Conservation (phyloP, 306 rosid species). For the Lupinus albus region DNA sequence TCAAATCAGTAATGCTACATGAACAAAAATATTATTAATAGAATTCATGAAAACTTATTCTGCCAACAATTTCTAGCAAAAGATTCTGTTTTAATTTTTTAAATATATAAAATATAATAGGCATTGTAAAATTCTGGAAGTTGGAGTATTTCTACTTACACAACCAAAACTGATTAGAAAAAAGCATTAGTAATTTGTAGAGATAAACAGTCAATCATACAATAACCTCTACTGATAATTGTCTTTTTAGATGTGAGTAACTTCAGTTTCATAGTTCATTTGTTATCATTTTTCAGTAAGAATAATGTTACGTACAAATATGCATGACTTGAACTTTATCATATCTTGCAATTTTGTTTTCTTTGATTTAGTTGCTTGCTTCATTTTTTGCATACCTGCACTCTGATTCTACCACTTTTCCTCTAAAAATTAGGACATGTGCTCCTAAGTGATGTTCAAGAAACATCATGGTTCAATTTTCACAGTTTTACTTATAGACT, state of each 20-base stretch:
- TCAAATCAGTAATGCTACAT: neutral
- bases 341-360: too few relatives aligned
- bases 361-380: neutral
- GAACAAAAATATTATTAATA: too few relatives aligned
- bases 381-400: neutral
- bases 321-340: too few relatives aligned
- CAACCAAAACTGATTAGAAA: neutral
- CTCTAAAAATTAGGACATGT: neutral
- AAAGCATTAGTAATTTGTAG: neutral
- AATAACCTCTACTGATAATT: neutral
- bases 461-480: too few relatives aligned
- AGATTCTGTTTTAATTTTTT: too few relatives aligned
- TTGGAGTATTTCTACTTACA: neutral
- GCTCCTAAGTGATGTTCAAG: neutral
- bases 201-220: neutral
- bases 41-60: neutral
- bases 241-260: neutral
- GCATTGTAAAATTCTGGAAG: neutral
- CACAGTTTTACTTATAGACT: neutral
- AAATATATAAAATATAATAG: too few relatives aligned
- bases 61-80: neutral
- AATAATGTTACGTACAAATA: neutral
- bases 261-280: slow-evolving; percentile 19
- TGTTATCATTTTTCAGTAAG: slow-evolving; percentile 16
- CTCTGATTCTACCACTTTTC: neutral